Evolutionary conservation across 2,329 filamentous ascomycete genomes (phyloP), one percentile per base, ranked within the genome.

Genomic region (Calycina herbarum): DNA sequence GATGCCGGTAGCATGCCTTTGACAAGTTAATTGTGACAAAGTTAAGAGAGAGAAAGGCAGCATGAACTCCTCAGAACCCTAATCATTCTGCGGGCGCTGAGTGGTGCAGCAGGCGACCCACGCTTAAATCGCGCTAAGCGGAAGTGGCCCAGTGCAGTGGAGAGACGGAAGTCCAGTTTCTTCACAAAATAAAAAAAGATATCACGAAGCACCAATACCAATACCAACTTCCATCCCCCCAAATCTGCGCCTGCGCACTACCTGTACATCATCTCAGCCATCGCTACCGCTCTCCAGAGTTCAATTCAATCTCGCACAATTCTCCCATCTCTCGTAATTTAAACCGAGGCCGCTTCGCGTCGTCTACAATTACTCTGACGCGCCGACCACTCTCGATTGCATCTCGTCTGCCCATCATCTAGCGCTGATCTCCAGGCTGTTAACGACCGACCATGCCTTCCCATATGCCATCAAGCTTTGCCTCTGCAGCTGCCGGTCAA

Each of bases 391-490:
- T 27, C 20, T 13, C 70, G 69, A 72, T 66, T 62, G 35, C 59
- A 59, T 42, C 60, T 65, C 64, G 24, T 57, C 65, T 64, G 62
- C 45, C 24, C 15, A 35, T 64, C 63, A 63, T 63, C 45, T 63
- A 51, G 64, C 64, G 66, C 54, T 51, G 57, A 63, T 66, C 61
- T 65, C 64, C 57, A 67, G 61, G 63, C 27, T 66, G 54, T 63
- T 62, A 62, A 64, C 66, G 56, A 71, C 68, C 66, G 67, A 74
- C 67, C 59, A 85, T 93, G 90, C 86, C 89, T 81, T 87, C 88
- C 77, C 89, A 90, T 81, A 85, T 93, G 78, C 88, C 90, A 74
- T 92, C 91, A 73, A 93, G 89, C 83, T 94, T 94, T 81, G 91
- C 91, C 77, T 93, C 91, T 76, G 91, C 91, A 74, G 91, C 91